Evolutionary conservation across 73 alveolate species (phyloP), one percentile per base, ranked within the genome.

Genomic region (Paramecium tetraurelia): DNA sequence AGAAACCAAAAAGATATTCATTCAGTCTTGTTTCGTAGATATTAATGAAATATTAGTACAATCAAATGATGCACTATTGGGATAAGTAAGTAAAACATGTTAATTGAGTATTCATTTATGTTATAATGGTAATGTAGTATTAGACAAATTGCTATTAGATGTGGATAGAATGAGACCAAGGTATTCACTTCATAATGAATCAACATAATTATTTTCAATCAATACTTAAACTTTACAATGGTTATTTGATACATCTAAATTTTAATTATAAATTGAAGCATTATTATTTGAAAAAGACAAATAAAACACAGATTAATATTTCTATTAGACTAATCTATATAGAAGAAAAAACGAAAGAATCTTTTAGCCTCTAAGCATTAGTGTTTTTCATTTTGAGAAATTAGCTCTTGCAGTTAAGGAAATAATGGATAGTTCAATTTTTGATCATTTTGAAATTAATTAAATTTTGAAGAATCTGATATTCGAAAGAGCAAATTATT

Each of bases 301-400:
- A 63, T 16, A 63, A 63, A 63, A 63, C 3, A 63, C 84, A 27
- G 84, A 63, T 11, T 27, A 27, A 63, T 2, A 27, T 12, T 63
- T 63, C 31, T 63, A 63, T 63, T 63, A 63, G 12, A 33, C 46
- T 7, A 63, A 63, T 63, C 7, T 63, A 63, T 3, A 35, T 35
- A 38, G 59, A 75, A 75, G 59, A 35, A 75, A 38, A 41, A 75
- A 38, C 7, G 87, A 75, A 75, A 75, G 87, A 41, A 38, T 75
- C 6, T 75, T 75, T 38, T 38, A 35, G 18, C 87, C 87, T 33
- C 21, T 75, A 29, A 12, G 5, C 5, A 36, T 75, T 1, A 29
- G 58, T 75, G n/a, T 75, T n/a, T 10, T 38, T 75, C 68, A 75
- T 75, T 33, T 75, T 20, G 59, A 38, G n/a, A 75, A 75, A 33